Evolutionary conservation across 2,329 filamentous ascomycete species (phyloP).

Genomic region (Aspergillus ruber): DNA sequence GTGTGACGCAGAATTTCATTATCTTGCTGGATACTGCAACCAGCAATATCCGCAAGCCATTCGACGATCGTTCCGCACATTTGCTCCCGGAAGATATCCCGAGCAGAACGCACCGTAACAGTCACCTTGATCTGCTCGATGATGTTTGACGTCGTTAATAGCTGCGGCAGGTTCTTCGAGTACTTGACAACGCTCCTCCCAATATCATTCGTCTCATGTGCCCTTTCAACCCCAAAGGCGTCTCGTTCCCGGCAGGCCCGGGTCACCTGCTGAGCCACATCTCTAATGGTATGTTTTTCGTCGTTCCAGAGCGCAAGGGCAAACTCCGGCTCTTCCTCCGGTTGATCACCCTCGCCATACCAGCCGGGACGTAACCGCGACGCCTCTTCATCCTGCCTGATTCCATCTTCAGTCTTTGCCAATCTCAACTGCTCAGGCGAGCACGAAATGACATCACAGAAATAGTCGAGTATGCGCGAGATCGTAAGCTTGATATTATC

Average conservation of each 20-base stretch:
- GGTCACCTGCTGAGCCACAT: slow-evolving; percentile 84
- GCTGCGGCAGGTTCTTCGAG: slow-evolving; percentile 60
- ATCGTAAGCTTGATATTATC: slow-evolving; percentile 79
- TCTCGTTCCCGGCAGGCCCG: slow-evolving; percentile 73
- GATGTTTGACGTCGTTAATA: slow-evolving; percentile 73
- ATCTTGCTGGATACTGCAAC: slow-evolving; percentile 77
- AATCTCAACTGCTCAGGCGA: slow-evolving; percentile 90
- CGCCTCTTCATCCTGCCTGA: slow-evolving; percentile 70
- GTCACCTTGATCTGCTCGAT: slow-evolving; percentile 96
- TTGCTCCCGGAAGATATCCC: slow-evolving; percentile 93
- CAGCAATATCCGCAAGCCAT: slow-evolving; percentile 89
- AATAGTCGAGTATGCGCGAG: slow-evolving; percentile 78
- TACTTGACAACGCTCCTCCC: slow-evolving; percentile 82
- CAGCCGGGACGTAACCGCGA: slow-evolving; percentile 72
- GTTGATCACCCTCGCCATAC: slow-evolving; percentile 58
- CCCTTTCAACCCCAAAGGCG: slow-evolving; percentile 64
- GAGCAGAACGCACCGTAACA: slow-evolving; percentile 83
- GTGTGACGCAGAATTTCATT: slow-evolving; percentile 69
- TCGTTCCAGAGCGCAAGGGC: slow-evolving; percentile 93
- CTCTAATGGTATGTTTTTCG: slow-evolving; percentile 91
- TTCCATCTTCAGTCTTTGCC: slow-evolving; percentile 73
- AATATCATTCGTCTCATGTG: slow-evolving; percentile 81
- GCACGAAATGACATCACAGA: slow-evolving; percentile 96
- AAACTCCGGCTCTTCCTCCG: slow-evolving; percentile 65
- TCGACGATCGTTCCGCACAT: slow-evolving; percentile 98